A percentile compares a stretch with the other conserved stretches of the same genome.
Conservation (phyloP, 2,329 filamentous ascomycete genomes). For the Beauveria pseudobassiana region DNA sequence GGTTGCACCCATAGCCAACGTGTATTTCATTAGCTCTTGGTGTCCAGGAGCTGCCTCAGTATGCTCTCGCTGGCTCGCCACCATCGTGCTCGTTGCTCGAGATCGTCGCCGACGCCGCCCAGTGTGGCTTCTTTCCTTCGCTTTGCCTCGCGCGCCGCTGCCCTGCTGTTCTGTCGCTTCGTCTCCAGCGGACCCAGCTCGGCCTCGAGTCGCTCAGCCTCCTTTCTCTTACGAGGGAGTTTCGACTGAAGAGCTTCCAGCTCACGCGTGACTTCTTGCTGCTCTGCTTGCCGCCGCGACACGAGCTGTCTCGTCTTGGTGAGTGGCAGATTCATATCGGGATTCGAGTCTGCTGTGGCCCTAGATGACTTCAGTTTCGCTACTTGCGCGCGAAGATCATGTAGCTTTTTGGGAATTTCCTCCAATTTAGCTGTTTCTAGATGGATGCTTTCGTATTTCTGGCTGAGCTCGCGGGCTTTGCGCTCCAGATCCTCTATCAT, state of each 20-base stretch:
- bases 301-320: constrained; percentile 49
- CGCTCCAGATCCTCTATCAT: constrained; percentile 67
- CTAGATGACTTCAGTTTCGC: constrained; percentile 35
- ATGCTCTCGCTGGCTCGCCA: constrained; percentile 60
- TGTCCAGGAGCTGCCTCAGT: constrained; percentile 55
- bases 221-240: constrained; percentile 57
- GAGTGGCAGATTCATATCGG: constrained; percentile 48
- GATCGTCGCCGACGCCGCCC: constrained; percentile 61
- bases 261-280: constrained; percentile 52
- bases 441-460: constrained; percentile 43
- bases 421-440: constrained; percentile 40
- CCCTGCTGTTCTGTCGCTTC: constrained; percentile 55
- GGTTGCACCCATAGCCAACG: not conserved
- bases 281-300: constrained; percentile 41
- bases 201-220: constrained; percentile 57
- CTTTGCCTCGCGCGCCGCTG: constrained; percentile 64
- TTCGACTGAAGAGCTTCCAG: constrained; percentile 55
- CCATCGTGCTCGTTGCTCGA: constrained; percentile 72
- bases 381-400: constrained; percentile 41
- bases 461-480: constrained; percentile 51
- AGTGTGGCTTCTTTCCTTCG: constrained; percentile 59
- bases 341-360: constrained; percentile 26
- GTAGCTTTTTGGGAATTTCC: constrained; percentile 44
- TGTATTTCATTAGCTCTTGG: constrained; percentile 32
- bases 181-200: constrained; percentile 63